Evolutionary conservation across 495 filamentous ascomycete genomes (phyloP).

Genomic region (Xylaria grammica): DNA sequence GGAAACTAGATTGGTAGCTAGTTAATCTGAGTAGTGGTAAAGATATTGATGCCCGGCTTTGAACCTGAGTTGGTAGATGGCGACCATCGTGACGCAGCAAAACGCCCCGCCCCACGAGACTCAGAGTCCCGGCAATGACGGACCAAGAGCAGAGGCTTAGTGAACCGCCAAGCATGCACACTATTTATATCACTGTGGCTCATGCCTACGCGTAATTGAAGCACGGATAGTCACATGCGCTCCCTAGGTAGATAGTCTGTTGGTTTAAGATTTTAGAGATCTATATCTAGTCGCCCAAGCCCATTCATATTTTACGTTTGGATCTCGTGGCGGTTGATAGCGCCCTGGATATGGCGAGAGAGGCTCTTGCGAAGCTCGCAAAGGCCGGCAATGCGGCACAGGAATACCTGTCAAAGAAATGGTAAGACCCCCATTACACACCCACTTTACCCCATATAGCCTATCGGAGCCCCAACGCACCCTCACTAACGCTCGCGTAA

Average conservation of each 20-base stretch:
- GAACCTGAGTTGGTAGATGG: no score
- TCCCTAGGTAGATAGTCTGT: no score
- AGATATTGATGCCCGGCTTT: no score
- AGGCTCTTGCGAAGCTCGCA: neutral
- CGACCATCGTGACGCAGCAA: no score
- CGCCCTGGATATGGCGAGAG: neutral
- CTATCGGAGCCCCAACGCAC: neutral
- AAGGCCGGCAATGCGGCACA: neutral
- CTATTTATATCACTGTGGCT: neutral
- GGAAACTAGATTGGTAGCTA: no score
- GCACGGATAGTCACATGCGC: neutral
- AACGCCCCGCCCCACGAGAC: no score
- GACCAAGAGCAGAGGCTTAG: neutral
- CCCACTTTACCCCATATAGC: no score
- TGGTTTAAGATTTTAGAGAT: neutral
- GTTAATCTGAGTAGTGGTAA: no score
- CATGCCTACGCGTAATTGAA: neutral
- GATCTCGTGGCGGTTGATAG: neutral
- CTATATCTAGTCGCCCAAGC: neutral
- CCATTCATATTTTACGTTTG: neutral
- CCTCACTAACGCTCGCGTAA: neutral
- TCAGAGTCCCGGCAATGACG: no score
- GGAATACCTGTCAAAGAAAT: neutral
- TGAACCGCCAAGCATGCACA: neutral
- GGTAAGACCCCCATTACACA: neutral